Percentiles rank a stretch among this genome's conserved stretches.
phyloP scores from a whole-genome alignment of 768 basidiomycete species.

The Lyophyllum semitale region DNA sequence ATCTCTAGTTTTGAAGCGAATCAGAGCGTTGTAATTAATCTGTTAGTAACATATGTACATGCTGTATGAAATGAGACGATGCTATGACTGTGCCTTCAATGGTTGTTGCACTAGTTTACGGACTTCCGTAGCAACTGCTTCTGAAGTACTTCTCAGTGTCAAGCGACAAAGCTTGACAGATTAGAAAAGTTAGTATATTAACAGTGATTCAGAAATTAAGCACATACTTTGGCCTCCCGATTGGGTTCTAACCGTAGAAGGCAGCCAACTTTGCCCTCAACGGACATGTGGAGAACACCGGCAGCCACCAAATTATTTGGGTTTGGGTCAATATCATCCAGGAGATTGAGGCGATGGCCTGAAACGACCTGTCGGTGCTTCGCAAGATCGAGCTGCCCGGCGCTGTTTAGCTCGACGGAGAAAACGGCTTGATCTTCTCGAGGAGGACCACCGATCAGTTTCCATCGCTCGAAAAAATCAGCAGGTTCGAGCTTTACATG shows the following conservation, averaged over 20 bases:
- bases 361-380: slow-evolving; percentile 76
- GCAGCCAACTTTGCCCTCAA: slow-evolving; percentile 94
- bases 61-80: slow-evolving; percentile 9
- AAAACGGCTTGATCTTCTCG: slow-evolving; percentile 90
- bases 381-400: slow-evolving; percentile 73
- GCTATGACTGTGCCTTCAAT: slow-evolving; percentile 34
- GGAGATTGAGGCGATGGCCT: slow-evolving; percentile 75
- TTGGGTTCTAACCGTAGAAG: slow-evolving; percentile 93
- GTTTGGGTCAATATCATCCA: slow-evolving; percentile 91
- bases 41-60: slow-evolving; percentile 22
- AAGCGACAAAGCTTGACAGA: slow-evolving; percentile 81
- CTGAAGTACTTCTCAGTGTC: slow-evolving; percentile 94
- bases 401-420: slow-evolving; percentile 66
- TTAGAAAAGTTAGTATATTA: not conserved
- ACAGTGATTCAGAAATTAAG: not conserved
- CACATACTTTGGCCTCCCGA: slow-evolving; percentile 85
- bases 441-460: slow-evolving; percentile 93
- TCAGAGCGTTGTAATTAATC: slow-evolving; percentile 8
- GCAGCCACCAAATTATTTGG: slow-evolving; percentile 91
- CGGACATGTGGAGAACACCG: slow-evolving; percentile 94
- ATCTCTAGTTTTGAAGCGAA: not conserved
- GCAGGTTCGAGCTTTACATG: slow-evolving; percentile 80
- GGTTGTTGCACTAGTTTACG: slow-evolving; percentile 54
- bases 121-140: slow-evolving; percentile 78
- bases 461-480: slow-evolving; percentile 99